These are phyloP conservation scores for Parietaria judaica DNA, from an alignment of 306 rosid genomes.

Conservation along the genomic window DNA sequence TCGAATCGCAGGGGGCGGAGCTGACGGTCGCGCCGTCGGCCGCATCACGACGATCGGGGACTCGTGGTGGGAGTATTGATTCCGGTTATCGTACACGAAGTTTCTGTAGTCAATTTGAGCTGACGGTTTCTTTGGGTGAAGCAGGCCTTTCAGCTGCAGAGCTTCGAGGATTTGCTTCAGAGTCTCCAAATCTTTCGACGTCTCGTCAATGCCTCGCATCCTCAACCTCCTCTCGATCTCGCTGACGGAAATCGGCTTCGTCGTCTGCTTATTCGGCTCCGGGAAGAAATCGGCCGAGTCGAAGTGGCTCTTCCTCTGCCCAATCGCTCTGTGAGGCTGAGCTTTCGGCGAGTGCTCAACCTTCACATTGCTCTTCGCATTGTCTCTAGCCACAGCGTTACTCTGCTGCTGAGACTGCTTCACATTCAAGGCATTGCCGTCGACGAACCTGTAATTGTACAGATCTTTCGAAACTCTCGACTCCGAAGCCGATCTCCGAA, in stretches of 20 bases:
- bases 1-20: constrained; percentile 28
- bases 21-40: constrained; percentile 42
- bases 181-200: constrained; percentile 63
- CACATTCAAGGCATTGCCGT: constrained; percentile 34
- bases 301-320: constrained; percentile 69
- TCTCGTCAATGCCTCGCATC: constrained; percentile 73
- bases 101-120: constrained; percentile 28
- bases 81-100: constrained; percentile 26
- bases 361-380: constrained; percentile 21
- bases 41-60: constrained; percentile 70
- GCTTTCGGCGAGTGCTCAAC: constrained; percentile 20
- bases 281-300: constrained; percentile 78
- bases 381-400: constrained; percentile 26
- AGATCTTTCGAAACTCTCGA: constrained; percentile 72
- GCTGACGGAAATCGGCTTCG: constrained; percentile 22
- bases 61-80: constrained; percentile 15
- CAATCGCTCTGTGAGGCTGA: constrained; percentile 32
- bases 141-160: constrained; percentile 80
- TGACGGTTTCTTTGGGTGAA: constrained; percentile 47
- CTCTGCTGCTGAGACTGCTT: constrained; percentile 29
- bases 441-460: constrained; percentile 44
- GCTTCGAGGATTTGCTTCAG: constrained; percentile 75
- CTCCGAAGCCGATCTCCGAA: constrained; percentile 87
- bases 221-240: constrained; percentile 63
- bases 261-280: constrained; percentile 50